Conservation (phyloP, 164 flowering plant species). For the Pachysandra terminalis region DNA sequence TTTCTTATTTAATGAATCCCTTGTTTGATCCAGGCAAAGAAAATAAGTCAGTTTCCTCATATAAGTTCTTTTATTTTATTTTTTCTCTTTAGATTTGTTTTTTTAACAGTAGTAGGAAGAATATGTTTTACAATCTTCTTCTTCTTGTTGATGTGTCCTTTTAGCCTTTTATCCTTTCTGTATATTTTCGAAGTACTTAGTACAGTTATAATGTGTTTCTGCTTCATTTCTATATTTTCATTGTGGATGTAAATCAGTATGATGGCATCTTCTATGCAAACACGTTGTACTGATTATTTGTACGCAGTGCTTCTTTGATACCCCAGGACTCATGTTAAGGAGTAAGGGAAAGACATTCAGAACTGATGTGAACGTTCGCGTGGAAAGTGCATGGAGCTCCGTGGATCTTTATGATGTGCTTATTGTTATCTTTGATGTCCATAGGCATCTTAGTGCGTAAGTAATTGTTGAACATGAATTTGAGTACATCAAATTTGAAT, state of each 20-base stretch:
- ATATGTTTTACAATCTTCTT: too few relatives aligned
- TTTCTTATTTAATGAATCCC: too few relatives aligned
- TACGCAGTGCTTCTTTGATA: slow-evolving; percentile 94
- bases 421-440: slow-evolving; percentile 87
- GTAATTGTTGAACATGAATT: slow-evolving; percentile 11
- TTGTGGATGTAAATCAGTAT: neutral
- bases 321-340: slow-evolving; percentile 85
- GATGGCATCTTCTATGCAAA: neutral
- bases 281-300: slow-evolving; percentile 14
- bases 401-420: slow-evolving; percentile 76
- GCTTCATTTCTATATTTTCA: neutral
- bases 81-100: too few relatives aligned
- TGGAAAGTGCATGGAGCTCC: slow-evolving; percentile 87
- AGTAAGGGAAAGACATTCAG: slow-evolving; percentile 54
- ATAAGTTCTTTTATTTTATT: too few relatives aligned
- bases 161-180: too few relatives aligned
- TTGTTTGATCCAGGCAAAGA: too few relatives aligned
- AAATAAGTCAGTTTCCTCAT: too few relatives aligned
- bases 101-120: too few relatives aligned
- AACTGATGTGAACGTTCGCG: slow-evolving; percentile 65
- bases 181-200: too few relatives aligned
- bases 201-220: neutral
- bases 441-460: slow-evolving; percentile 81
- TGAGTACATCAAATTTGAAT: neutral
- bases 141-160: too few relatives aligned